Percentiles rank a stretch among this genome's conserved stretches.
Evolutionary conservation across 139 green algal genomes (phyloP).

Genomic region (Marvania coccoides): DNA sequence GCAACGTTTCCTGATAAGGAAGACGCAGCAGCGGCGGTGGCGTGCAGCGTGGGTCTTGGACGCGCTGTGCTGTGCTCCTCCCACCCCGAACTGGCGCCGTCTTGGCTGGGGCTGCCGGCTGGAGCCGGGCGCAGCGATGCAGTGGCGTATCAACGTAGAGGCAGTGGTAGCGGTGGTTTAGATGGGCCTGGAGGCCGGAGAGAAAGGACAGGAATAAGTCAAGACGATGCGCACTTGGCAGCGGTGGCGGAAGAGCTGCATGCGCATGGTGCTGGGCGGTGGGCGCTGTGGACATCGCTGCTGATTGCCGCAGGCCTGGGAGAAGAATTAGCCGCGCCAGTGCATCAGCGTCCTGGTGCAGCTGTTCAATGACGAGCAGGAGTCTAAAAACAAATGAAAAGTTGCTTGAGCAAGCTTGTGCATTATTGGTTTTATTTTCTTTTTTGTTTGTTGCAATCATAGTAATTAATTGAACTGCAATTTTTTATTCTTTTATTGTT

Average conservation of each 20-base stretch:
- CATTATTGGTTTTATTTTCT: not conserved
- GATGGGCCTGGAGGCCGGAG: too few relatives aligned
- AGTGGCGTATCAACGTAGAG: too few relatives aligned
- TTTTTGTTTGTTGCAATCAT: not conserved
- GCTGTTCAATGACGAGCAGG: too few relatives aligned
- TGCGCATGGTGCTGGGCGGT: not conserved
- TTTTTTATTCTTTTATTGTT: not conserved
- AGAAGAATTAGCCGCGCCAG: not conserved
- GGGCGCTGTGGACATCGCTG: slow-evolving; percentile 19
- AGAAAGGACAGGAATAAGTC: too few relatives aligned
- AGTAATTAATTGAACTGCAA: not conserved
- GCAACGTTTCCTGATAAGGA: not conserved
- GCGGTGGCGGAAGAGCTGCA: not conserved
- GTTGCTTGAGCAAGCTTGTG: too few relatives aligned
- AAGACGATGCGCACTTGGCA: not conserved
- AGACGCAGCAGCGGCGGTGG: slow-evolving; percentile 12
- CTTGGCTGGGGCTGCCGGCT: slow-evolving; percentile 12
- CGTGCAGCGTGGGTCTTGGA: slow-evolving; percentile 13
- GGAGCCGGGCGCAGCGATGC: not conserved
- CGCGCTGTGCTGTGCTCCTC: slow-evolving; percentile 36
- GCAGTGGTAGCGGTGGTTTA: too few relatives aligned
- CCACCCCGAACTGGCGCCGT: slow-evolving; percentile 51
- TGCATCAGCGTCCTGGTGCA: too few relatives aligned
- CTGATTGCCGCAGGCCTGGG: slow-evolving; percentile 5
- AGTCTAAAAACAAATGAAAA: too few relatives aligned